Base-by-base conservation (phyloP, 2,329 filamentous ascomycete genomes). In the Neofusicoccum sp. region DNA sequence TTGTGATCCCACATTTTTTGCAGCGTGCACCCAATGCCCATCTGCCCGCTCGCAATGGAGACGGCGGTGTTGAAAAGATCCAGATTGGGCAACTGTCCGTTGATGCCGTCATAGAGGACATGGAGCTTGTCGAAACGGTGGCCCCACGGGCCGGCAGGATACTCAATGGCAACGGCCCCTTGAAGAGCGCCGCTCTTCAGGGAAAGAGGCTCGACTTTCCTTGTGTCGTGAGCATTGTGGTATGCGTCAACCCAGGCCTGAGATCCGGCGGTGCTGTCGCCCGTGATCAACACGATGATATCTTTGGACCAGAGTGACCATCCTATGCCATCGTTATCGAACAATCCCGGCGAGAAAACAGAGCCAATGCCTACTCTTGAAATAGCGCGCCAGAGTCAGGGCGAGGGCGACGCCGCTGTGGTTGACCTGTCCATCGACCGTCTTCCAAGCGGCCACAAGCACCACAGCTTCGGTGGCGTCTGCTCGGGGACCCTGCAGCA, bases 281-380 rank as follows among this genome's bases (percentile, higher is more conserved):
- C 88, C 0, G 95, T 88, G 48, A 99, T 84, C 5, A 99, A 78
- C 67, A 99, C 86, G 62, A 99, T 93, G 66, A 99, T 96, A 73
- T 99, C 95, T 76, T 99, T 99, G 62, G 93, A 97, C 95, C 95
- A 99, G 30, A 99, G 82, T 58, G 92, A 97, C 95, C 95, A 99
- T 67, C 89, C 85, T 87, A 49, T 9, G 24, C 40, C 16, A 14
- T 12, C 16, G 31, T 45, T 20, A 54, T 12, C 16, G 24, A n/a
- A 30, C 3, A n/a, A 26, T 9, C 26, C 12, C 51, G 28, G 8
- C 31, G 36, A 38, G 11, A 45, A 2, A 9, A 4, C 1, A 41
- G 24, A 20, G 3, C 34, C 28, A 8, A 11, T 7, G n/a, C 80
- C 33, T 70, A 86, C 90, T 86, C 76, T 96, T 96, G 79, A 99